phyloP scores from a whole-genome alignment of 2,329 filamentous ascomycete genomes.

The Mycocentrospora acerina region DNA sequence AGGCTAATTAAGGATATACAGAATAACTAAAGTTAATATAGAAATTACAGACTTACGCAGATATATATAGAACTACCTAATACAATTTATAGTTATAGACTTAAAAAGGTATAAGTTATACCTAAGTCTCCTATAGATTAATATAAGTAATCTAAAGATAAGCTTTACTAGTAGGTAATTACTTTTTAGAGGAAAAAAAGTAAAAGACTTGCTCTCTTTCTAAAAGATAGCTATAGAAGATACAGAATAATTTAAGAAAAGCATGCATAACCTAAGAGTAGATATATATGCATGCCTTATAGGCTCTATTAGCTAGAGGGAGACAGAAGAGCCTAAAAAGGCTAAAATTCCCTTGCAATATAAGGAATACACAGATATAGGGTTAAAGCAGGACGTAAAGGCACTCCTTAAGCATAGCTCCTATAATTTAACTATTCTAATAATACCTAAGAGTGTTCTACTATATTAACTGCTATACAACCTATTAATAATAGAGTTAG shows the following conservation, averaged over 20 bases:
- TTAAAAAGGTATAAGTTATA: not conserved
- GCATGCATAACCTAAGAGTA: too few species aligned
- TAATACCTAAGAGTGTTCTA: too few species aligned
- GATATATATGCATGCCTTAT: not conserved
- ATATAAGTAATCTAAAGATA: too few species aligned
- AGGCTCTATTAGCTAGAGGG: not conserved
- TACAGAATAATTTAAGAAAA: not conserved
- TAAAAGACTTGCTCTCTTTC: not conserved
- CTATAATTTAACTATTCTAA: too few species aligned
- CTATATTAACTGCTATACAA: too few species aligned
- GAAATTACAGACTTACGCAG: conserved; percentile 1
- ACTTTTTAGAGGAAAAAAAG: too few species aligned
- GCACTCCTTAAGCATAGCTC: too few species aligned
- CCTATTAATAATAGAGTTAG: too few species aligned
- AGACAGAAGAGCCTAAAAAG: not conserved
- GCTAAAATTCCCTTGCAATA: not conserved
- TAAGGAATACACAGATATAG: not conserved
- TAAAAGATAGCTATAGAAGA: conserved; percentile 1
- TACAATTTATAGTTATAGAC: conserved; percentile 1
- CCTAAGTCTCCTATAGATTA: not conserved
- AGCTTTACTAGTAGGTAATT: too few species aligned
- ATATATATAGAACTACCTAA: not conserved
- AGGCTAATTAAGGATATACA: not conserved
- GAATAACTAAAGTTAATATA: not conserved
- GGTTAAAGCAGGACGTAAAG: too few species aligned